These are phyloP conservation scores for Vaccinium darrowii DNA, from an alignment of 148 eudicot species.

Conservation along the genomic window DNA sequence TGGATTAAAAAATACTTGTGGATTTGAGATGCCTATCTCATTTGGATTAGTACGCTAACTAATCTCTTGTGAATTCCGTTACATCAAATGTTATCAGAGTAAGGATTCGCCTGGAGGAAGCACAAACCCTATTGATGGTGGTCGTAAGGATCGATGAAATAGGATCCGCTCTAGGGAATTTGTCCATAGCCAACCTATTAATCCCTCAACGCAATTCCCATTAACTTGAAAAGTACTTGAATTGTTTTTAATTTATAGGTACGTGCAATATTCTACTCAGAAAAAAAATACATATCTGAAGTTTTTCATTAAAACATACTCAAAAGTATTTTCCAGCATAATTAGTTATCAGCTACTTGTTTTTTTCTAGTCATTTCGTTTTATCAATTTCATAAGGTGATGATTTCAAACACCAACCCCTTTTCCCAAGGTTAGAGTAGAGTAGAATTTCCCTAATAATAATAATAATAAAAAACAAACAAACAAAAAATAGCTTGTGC, in stretches of 20 bases:
- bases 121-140: background rate
- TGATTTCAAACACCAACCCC: background rate
- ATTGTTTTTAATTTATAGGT: too few relatives aligned
- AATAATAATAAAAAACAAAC: background rate
- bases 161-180: background rate
- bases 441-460: background rate
- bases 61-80: background rate
- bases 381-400: too few relatives aligned
- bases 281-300: too few relatives aligned
- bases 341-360: too few relatives aligned
- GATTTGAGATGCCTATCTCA: too few relatives aligned
- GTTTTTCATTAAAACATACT: too few relatives aligned
- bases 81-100: background rate
- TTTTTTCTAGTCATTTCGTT: too few relatives aligned
- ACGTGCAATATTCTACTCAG: too few relatives aligned
- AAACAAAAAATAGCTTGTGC: background rate
- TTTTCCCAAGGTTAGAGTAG: background rate
- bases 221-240: too few relatives aligned
- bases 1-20: too few relatives aligned
- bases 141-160: background rate
- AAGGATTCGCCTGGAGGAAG: background rate
- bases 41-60: background rate
- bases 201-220: too few relatives aligned
- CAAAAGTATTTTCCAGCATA: too few relatives aligned
- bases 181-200: background rate